These are phyloP conservation scores for Macrolepiota fuliginosa DNA, from an alignment of 768 basidiomycete genomes.

Conservation along the genomic window DNA sequence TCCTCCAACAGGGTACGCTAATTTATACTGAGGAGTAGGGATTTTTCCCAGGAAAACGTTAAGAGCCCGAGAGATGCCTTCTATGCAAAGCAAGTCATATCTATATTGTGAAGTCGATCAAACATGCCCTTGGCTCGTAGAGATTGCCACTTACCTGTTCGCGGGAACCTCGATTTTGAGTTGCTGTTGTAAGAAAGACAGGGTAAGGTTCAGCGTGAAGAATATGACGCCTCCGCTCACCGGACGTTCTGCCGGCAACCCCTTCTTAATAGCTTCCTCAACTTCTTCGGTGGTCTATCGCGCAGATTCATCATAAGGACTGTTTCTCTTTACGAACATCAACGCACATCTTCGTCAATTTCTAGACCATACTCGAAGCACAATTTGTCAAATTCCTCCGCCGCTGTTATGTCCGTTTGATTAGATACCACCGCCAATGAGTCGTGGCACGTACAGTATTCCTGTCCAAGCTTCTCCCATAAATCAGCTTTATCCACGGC, in stretches of 20 bases:
- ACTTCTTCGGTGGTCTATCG: slow-evolving; percentile 85
- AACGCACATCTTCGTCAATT: slow-evolving; percentile 92
- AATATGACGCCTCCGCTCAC: slow-evolving; percentile 37
- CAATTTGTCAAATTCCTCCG: slow-evolving; percentile 91
- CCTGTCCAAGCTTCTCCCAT: slow-evolving; percentile 78
- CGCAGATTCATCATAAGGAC: slow-evolving; percentile 3
- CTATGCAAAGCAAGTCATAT: slow-evolving; percentile 97
- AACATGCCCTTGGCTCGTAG: neutral
- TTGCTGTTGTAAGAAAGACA: slow-evolving; percentile 52
- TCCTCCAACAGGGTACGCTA: slow-evolving; percentile 69
- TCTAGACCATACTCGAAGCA: slow-evolving; percentile 98
- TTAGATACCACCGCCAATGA: slow-evolving; percentile 1
- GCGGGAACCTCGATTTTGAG: slow-evolving; percentile 98
- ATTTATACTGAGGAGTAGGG: slow-evolving; percentile 67
- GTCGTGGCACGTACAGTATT: slow-evolving; percentile 59
- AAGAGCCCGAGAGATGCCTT: slow-evolving; percentile 89
- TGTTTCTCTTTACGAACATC: neutral
- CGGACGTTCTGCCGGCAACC: slow-evolving; percentile 81
- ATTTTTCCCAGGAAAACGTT: slow-evolving; percentile 75
- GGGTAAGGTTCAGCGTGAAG: slow-evolving; percentile 1
- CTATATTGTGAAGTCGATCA: slow-evolving; percentile 33
- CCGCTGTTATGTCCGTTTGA: slow-evolving; percentile 48
- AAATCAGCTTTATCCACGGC: slow-evolving; percentile 95
- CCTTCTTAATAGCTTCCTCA: slow-evolving; percentile 77
- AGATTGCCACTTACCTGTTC: slow-evolving; percentile 63